Evolutionary conservation across 2,329 filamentous ascomycete species (phyloP), one percentile per base, ranked within the genome.

Genomic region (Diplodia sapinea): DNA sequence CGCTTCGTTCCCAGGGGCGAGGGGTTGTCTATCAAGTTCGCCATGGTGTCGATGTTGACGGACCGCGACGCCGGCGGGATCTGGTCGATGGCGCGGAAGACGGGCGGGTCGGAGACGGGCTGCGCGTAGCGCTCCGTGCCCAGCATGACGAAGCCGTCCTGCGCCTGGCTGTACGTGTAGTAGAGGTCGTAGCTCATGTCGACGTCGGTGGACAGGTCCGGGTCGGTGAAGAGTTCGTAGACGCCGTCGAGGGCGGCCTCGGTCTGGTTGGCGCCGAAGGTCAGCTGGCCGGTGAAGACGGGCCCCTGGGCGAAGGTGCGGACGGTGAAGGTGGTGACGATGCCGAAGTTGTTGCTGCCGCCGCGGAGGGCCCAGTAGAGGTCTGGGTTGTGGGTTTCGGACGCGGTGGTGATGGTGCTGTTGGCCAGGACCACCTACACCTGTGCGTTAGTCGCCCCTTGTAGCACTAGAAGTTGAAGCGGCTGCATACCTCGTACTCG

Each of bases 311-410:
- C 33, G 20, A 65, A 38, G 2, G 36, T 49, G 9, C 40, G 36
- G 13, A 76, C 71, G 4, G 72, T 73, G 57, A 78, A 75, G 6
- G 73, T 71, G 3, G 77, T 78, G 17, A 80, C 77, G 13, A 80
- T 73, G 17, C 76, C 79, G 50, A 80, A 78, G 68, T 79, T 79
- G 65, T 71, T 77, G 1, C 71, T 71, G 33, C 78, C 78, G 15
- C 78, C 79, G 29, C 77, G 77, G 11, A 80, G 71, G 0, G 77
- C 76, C 72, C 74, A 76, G 72, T 77, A 79, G 2, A 81, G 72
- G 63, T 79, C 76, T 40, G 0, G 31, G 29, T 68, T 47, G 9
- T 38, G 4, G 7, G 26, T 11, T 36, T 47, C 52, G 2, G 15
- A 43, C 4, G 65, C 65, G 43, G 56, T 59, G 20, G 26, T 17